phyloP scores from a whole-genome alignment of 2,329 filamentous ascomycete genomes.

The Botrytis elliptica region DNA sequence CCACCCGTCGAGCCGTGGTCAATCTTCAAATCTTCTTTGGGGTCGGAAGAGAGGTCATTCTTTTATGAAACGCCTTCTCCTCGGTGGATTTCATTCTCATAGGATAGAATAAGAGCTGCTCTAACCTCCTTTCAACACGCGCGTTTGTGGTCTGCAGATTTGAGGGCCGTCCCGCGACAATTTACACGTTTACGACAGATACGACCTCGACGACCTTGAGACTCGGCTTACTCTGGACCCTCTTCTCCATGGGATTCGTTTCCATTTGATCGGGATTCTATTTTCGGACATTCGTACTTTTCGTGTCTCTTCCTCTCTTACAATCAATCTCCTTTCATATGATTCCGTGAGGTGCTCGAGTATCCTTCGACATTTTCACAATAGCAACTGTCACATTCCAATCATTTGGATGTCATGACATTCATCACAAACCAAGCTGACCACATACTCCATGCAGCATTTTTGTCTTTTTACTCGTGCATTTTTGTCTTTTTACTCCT shows the following conservation, averaged over 20 bases:
- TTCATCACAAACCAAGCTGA: constrained; percentile 14
- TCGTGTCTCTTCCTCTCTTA: background rate
- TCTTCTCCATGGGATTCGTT: constrained; percentile 7
- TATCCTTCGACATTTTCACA: background rate
- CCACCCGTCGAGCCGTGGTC: background rate
- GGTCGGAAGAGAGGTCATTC: background rate
- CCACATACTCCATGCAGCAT: background rate
- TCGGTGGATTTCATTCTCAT: background rate
- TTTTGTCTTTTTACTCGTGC: background rate
- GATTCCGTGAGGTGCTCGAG: background rate
- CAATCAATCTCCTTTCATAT: background rate
- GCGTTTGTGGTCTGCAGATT: constrained; percentile 15
- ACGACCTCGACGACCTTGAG: background rate
- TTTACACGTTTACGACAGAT: background rate
- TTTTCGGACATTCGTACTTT: background rate
- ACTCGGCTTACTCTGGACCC: constrained; percentile 2
- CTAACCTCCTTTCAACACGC: background rate
- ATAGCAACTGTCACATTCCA: constrained; percentile 17
- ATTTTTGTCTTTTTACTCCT: background rate
- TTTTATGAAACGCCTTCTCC: background rate
- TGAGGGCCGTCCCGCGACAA: constrained; percentile 17
- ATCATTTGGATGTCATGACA: constrained; percentile 1
- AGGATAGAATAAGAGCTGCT: background rate
- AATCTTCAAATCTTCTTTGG: background rate
- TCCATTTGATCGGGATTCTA: constrained; percentile 15